A percentile compares a stretch with the other conserved stretches of the same genome.
These are phyloP conservation scores for Solanum rostratum DNA, from an alignment of 257 asterid species.

Conservation along the genomic window DNA sequence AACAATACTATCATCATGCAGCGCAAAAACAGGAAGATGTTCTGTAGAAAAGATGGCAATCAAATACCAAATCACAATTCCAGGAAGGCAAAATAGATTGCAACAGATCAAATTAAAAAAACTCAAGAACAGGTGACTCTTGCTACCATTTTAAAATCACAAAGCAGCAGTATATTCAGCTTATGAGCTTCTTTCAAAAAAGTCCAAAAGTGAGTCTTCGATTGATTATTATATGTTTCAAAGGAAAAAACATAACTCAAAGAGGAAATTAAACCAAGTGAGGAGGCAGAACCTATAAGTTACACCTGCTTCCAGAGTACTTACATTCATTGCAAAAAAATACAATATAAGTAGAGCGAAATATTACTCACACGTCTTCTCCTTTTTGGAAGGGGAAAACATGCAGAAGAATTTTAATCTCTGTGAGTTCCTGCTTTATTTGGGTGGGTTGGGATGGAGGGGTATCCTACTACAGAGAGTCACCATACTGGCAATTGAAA, in stretches of 20 bases:
- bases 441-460: neutral
- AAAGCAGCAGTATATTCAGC: neutral
- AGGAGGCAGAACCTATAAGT: neutral
- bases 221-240: neutral
- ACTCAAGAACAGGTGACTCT: neutral
- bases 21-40: conserved; percentile 67
- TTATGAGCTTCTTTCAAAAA: neutral
- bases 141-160: neutral
- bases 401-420: neutral
- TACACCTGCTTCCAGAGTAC: neutral
- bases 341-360: neutral
- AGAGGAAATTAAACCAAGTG: neutral
- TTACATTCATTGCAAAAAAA: neutral
- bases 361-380: neutral
- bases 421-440: neutral
- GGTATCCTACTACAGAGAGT: neutral
- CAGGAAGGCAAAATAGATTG: neutral
- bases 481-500: neutral
- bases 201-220: neutral
- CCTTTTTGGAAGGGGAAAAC: neutral
- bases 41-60: conserved; percentile 29
- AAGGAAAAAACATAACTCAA: neutral
- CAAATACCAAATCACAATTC: neutral
- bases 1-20: conserved; percentile 80
- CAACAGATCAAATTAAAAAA: neutral